Base-by-base conservation (phyloP, 2,329 filamentous ascomycete species). In the Arthrobotrys megalospora region DNA sequence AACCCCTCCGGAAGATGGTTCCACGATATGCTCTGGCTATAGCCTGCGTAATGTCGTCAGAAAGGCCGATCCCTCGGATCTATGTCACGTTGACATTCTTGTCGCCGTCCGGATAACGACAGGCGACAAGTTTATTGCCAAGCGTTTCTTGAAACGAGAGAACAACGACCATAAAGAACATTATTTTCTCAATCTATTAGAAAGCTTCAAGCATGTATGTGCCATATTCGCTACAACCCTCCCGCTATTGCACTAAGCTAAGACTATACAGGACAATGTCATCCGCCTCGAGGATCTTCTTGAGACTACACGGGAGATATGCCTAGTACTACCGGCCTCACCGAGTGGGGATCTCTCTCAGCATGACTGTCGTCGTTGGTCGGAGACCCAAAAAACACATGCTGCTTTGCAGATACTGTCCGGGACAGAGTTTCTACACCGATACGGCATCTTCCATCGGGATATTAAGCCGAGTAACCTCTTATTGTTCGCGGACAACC, bases 381-480 rank as follows among this genome's bases (percentile, higher is more conserved):
- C 50, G 10, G 21, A 32, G 10, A 14, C 6, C 6, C 50, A 53
- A n/a, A 53, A 53, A 32, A 14, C 12, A 14, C 50, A 53, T 3
- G 12, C 21, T 2, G 32, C 50, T 3, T 32, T 14, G 1, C 50
- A 53, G 11, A 53, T 53, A 1, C 7, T 53, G 8, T 2, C 10
- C 2, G 50, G 50, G 10, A 34, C 24, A 16, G 10, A 53, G 6
- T 53, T 53, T 11, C 21, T 53, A 6, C 50, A 53, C n/a, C 10
- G n/a, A 3, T 32, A 1, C n/a, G 24, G 50, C 21, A 53, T 53
- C 32, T 28, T 5, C 50, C 50, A 32, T 32, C 50, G 21, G 1
- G 50, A 53, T 34, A 53, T 53, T 10, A 53, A 53, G 21, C 50
- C 50, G 1, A 2, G 28, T 34, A 53, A 32, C n/a, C 10, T 53